A percentile compares a stretch with the other conserved stretches of the same genome.
phyloP scores from a whole-genome alignment of 805 yeast genomes.

The Barnettozyma sucrosica region DNA sequence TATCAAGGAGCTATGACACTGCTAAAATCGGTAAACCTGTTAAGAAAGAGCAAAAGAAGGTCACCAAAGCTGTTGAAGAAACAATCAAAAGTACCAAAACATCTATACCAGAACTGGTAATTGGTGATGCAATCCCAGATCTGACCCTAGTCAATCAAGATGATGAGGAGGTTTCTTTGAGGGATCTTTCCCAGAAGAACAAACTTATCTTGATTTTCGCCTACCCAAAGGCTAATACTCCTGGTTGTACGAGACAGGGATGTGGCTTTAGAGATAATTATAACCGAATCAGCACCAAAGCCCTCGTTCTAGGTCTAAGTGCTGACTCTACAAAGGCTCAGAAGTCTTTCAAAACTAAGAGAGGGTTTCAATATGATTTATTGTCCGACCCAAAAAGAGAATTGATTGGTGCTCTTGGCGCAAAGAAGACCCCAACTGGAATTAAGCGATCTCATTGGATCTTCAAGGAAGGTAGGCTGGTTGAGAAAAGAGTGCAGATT shows the following conservation, averaged over 20 bases:
- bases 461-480: slow-evolving; percentile 69
- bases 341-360: slow-evolving; percentile 66
- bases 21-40: slow-evolving; percentile 23
- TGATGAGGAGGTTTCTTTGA: slow-evolving; percentile 51
- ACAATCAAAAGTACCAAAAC: neutral
- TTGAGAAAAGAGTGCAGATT: slow-evolving; percentile 32
- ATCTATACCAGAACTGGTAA: slow-evolving; percentile 26
- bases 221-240: slow-evolving; percentile 90
- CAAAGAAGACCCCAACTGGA: slow-evolving; percentile 72
- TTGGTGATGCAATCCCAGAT: slow-evolving; percentile 66
- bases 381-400: slow-evolving; percentile 70
- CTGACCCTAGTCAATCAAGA: slow-evolving; percentile 62
- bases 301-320: slow-evolving; percentile 72
- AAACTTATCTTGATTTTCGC: slow-evolving; percentile 56
- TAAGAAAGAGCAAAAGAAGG: slow-evolving; percentile 4
- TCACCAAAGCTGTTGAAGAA: neutral
- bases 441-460: slow-evolving; percentile 90
- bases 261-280: slow-evolving; percentile 75
- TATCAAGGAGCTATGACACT: neutral
- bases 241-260: slow-evolving; percentile 96
- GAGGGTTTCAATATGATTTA: slow-evolving; percentile 64
- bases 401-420: slow-evolving; percentile 72
- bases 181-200: slow-evolving; percentile 33
- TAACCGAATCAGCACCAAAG: slow-evolving; percentile 46
- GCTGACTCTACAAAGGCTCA: slow-evolving; percentile 81